Base-by-base conservation (phyloP, 257 asterid genomes). In the Penstemon davidsonii region DNA sequence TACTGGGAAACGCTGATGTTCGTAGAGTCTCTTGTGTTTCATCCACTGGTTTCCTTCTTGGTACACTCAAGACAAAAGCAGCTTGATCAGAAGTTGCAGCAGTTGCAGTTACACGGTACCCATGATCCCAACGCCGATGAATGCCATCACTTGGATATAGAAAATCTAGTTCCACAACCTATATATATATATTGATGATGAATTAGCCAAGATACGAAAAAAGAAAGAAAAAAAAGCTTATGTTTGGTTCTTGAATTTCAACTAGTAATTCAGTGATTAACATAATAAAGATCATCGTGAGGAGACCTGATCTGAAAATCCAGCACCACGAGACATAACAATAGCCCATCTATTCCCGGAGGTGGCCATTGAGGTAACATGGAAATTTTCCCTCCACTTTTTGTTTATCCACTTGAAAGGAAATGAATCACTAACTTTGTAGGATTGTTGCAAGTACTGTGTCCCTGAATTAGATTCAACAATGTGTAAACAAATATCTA, bases 321-420 rank as follows among this genome's bases (percentile, higher is more conserved):
- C 92, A 10, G 94, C 77, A 57, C 91, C 90, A 55, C 96, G 95
- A 63, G 98, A 89, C 98, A 91, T 89, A 51, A 91, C 81, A 37
- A 91, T 75, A 18, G 81, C 96, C 98, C 98, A 91, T 79, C 86
- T 82, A 18, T 73, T 74, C 62, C 96, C 94, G 5, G 98, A 76
- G 46, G 98, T 89, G 61, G 96, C 91, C 96, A 91, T 89, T 73
- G 96, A 72, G 49, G 98, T 91, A 38, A 91, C 96, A 62, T 62
- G 67, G 76, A 87, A 89, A 15, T 90, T 96, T 64, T 91, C 98
- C 72, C 73, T 85, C 97, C 98, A 91, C 81, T 91, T 91, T 69
- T 85, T 91, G 89, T 87, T 87, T 66, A 91, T 91, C 98, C 98
- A 91, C 82, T 91, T 91, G 83, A 76, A 91, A 0, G 98, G 98